These are phyloP conservation scores for Candida dubliniensis DNA, from an alignment of 1,139 yeast species.

Conservation along the genomic window DNA sequence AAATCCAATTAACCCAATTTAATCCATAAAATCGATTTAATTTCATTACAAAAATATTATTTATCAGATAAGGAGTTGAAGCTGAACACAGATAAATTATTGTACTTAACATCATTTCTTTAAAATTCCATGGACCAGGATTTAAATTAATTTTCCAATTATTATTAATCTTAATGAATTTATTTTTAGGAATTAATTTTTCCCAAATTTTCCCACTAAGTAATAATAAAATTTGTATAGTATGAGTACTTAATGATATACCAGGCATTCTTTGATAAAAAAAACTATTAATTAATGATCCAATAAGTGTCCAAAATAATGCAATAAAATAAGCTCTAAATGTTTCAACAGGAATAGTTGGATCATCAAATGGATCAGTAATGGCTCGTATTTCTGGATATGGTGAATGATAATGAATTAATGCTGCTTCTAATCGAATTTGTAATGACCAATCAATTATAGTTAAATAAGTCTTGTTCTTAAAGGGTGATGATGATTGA, in stretches of 20 bases:
- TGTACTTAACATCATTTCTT: constrained; percentile 63
- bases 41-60: constrained; percentile 48
- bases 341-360: constrained; percentile 39
- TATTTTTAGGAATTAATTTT: constrained; percentile 27
- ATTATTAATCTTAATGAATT: constrained; percentile 19
- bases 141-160: constrained; percentile 31
- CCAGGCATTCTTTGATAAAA: constrained; percentile 47
- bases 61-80: constrained; percentile 46
- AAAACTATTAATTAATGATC: constrained; percentile 44
- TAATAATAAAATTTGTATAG: constrained; percentile 41
- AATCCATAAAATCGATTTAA: constrained; percentile 44
- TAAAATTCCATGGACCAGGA: constrained; percentile 57
- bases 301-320: constrained; percentile 43
- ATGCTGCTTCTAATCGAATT: constrained; percentile 39
- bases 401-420: constrained; percentile 47
- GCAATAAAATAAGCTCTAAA: constrained; percentile 43
- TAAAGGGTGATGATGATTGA: constrained; percentile 13
- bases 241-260: constrained; percentile 39
- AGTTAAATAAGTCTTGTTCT: constrained; percentile 29
- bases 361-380: constrained; percentile 47
- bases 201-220: constrained; percentile 48
- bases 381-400: constrained; percentile 49
- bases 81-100: constrained; percentile 48
- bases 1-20: constrained; percentile 43
- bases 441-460: constrained; percentile 39